Percentiles rank a stretch among this genome's conserved stretches.
phyloP scores from a whole-genome alignment of 345 rosid species.

The Carallia brachiata region DNA sequence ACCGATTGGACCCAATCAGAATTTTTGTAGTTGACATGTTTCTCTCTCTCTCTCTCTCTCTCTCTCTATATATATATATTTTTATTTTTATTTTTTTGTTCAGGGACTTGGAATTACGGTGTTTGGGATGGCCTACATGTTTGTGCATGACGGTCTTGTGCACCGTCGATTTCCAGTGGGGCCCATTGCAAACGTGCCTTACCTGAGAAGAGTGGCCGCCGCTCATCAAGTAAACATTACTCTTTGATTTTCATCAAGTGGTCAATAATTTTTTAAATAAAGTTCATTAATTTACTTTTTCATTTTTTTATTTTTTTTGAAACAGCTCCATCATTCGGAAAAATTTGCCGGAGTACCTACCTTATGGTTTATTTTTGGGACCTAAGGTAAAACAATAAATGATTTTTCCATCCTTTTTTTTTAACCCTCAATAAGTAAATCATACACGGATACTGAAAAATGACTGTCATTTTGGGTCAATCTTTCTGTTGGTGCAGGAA shows the following conservation, averaged over 20 bases:
- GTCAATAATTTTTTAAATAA: neutral
- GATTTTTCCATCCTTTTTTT: neutral
- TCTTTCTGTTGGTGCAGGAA: conserved; percentile 44
- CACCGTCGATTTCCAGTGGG: conserved; percentile 94
- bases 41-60: no score
- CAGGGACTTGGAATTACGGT: conserved; percentile 92
- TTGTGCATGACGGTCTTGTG: conserved; percentile 90
- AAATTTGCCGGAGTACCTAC: conserved; percentile 84
- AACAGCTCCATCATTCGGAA: conserved; percentile 81
- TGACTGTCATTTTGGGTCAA: neutral
- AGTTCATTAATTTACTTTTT: neutral
- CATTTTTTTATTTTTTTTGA: conserved; percentile 6
- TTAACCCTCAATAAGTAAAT: no score
- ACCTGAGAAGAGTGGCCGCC: conserved; percentile 73
- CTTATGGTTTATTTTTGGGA: conserved; percentile 90
- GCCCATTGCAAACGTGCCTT: conserved; percentile 90
- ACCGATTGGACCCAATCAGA: neutral
- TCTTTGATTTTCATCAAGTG: neutral
- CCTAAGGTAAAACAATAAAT: conserved; percentile 52
- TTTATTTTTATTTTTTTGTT: no score
- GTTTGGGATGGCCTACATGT: conserved; percentile 98
- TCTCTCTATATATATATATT: no score
- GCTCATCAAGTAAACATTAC: conserved; percentile 63
- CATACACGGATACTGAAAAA: neutral
- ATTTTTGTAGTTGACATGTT: no score